phyloP scores from a whole-genome alignment of 306 rosid species.

The Bauhinia variegata region DNA sequence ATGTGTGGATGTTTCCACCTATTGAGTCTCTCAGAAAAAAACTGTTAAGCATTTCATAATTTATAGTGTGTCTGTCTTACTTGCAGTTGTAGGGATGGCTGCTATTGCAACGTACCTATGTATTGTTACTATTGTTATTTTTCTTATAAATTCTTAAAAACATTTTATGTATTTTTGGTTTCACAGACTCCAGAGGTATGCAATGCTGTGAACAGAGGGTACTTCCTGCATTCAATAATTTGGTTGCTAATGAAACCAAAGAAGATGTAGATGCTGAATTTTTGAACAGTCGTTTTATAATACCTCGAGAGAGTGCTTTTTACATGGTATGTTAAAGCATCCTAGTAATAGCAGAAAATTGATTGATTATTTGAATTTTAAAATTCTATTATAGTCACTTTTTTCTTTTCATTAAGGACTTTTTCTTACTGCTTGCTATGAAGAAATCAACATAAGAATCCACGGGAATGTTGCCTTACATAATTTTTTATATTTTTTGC shows the following conservation, averaged over 20 bases:
- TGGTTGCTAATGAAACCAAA: slow-evolving; percentile 66
- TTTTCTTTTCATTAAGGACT: not conserved
- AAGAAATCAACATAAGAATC: slow-evolving; percentile 21
- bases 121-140: not conserved
- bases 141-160: slow-evolving; percentile 4
- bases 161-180: slow-evolving; percentile 28
- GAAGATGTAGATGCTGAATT: slow-evolving; percentile 77
- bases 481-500: slow-evolving; percentile 39
- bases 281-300: slow-evolving; percentile 53
- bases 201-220: slow-evolving; percentile 47
- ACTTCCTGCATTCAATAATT: slow-evolving; percentile 63
- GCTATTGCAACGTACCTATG: not conserved
- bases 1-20: no score
- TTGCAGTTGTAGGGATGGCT: not conserved
- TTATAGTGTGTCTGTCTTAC: slow-evolving; percentile 7
- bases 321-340: slow-evolving; percentile 68
- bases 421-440: slow-evolving; percentile 3
- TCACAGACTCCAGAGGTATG: slow-evolving; percentile 48
- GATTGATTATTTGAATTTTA: slow-evolving; percentile 10
- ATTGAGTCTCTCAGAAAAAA: not conserved
- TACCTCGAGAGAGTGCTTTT: slow-evolving; percentile 77
- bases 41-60: not conserved
- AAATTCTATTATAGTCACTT: slow-evolving; percentile 11
- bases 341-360: not conserved
- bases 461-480: slow-evolving; percentile 48